Percentiles rank a stretch among this genome's conserved stretches.
Evolutionary conservation across 2,329 filamentous ascomycete genomes (phyloP).

Genomic region (Ascochyta koolunga): DNA sequence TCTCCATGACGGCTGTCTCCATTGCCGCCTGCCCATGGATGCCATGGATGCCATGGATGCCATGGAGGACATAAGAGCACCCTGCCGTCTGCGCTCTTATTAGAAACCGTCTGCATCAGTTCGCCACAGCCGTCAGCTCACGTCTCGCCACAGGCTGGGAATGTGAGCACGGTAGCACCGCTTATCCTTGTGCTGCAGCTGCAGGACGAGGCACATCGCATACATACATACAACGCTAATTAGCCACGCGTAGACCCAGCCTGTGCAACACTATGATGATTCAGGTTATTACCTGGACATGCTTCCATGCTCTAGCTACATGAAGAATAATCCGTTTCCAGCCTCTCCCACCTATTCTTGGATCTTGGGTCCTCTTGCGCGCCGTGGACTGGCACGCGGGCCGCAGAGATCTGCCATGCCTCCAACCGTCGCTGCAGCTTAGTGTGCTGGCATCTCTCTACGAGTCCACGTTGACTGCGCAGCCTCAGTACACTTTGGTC

Average conservation of each 20-base stretch:
- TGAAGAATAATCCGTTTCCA: slow-evolving; percentile 29
- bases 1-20: slow-evolving; percentile 10
- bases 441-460: slow-evolving; percentile 17
- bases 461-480: slow-evolving; percentile 24
- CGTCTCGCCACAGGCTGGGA: slow-evolving; percentile 22
- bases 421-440: slow-evolving; percentile 14
- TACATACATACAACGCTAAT: slow-evolving; percentile 21
- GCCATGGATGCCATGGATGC: too few species aligned
- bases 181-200: slow-evolving; percentile 20
- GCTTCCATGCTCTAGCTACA: slow-evolving; percentile 17
- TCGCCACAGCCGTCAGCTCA: slow-evolving; percentile 17
- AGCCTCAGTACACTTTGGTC: slow-evolving; percentile 11
- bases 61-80: slow-evolving; percentile 23
- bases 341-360: slow-evolving; percentile 38
- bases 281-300: slow-evolving; percentile 22
- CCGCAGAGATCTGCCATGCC: slow-evolving; percentile 17
- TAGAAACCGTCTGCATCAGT: slow-evolving; percentile 8
- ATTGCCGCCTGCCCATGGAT: slow-evolving; percentile 4
- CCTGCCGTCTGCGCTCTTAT: slow-evolving; percentile 17
- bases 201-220: slow-evolving; percentile 26
- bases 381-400: slow-evolving; percentile 22
- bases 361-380: slow-evolving; percentile 33
- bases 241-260: slow-evolving; percentile 22
- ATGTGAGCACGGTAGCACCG: slow-evolving; percentile 14
- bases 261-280: slow-evolving; percentile 14